A percentile compares a stretch with the other conserved stretches of the same genome.
phyloP scores from a whole-genome alignment of 208 protist species.

The Crithidia thermophila region DNA sequence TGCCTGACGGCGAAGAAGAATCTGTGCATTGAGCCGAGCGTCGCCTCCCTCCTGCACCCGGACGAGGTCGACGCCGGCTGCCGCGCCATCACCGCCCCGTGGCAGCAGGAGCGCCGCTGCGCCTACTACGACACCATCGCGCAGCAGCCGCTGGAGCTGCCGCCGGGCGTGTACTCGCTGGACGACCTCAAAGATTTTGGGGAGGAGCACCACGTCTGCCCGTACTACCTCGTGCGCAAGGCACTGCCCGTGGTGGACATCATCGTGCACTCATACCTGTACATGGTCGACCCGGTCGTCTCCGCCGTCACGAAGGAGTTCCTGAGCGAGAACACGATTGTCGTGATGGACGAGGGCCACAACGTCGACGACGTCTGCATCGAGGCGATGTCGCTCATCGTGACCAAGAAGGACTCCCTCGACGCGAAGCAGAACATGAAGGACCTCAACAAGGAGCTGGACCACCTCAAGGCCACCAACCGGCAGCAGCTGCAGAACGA shows the following conservation, averaged over 20 bases:
- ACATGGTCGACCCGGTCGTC: slow-evolving; percentile 99
- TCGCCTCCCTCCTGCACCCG: slow-evolving; percentile 59
- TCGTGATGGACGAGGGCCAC: slow-evolving; percentile 99
- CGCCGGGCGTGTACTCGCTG: slow-evolving; percentile 96
- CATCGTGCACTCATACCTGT: slow-evolving; percentile 99
- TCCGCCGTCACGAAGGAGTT: slow-evolving; percentile 92
- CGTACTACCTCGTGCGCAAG: slow-evolving; percentile 93
- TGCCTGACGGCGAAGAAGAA: slow-evolving; percentile 95
- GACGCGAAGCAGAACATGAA: slow-evolving; percentile 85
- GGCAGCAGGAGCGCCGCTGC: slow-evolving; percentile 78
- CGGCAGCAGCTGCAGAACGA: slow-evolving; percentile 91
- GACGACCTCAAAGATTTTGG: slow-evolving; percentile 96
- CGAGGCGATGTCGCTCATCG: slow-evolving; percentile 97
- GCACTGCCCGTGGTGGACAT: slow-evolving; percentile 95
- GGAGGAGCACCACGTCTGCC: slow-evolving; percentile 92
- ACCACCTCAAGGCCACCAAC: slow-evolving; percentile 87
- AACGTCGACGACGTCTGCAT: slow-evolving; percentile 99
- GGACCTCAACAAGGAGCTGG: slow-evolving; percentile 69
- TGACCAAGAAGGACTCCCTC: slow-evolving; percentile 92
- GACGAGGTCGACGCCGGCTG: slow-evolving; percentile 96
- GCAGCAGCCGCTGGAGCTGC: slow-evolving; percentile 65
- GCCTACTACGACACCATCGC: slow-evolving; percentile 82
- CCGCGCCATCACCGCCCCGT: slow-evolving; percentile 93
- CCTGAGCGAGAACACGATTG: slow-evolving; percentile 95
- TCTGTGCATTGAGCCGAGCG: slow-evolving; percentile 95